These are phyloP conservation scores for Kwoniella shandongensis DNA, from an alignment of 768 basidiomycete species.

Conservation along the genomic window DNA sequence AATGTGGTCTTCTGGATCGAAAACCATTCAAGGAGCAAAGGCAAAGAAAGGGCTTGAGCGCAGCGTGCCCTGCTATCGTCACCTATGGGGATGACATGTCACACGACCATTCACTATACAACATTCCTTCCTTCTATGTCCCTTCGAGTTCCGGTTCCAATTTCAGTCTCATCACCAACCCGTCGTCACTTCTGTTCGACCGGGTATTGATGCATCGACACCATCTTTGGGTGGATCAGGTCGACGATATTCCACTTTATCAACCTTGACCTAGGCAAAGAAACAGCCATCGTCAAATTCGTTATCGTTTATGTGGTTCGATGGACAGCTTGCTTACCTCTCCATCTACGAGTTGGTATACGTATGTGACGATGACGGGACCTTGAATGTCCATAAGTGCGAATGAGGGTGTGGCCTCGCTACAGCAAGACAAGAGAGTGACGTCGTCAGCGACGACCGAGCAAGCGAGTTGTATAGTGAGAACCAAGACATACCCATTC, in stretches of 20 bases:
- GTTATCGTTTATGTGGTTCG: too few relatives aligned
- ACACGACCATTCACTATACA: too few relatives aligned
- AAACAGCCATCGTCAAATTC: too few relatives aligned
- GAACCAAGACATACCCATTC: constrained; percentile 60
- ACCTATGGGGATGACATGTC: background rate
- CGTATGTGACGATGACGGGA: constrained; percentile 92
- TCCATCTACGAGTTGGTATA: constrained; percentile 90
- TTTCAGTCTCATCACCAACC: constrained; percentile 31
- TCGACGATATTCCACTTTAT: constrained; percentile 54
- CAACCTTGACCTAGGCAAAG: constrained; percentile 52
- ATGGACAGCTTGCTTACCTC: constrained; percentile 62
- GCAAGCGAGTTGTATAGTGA: too few relatives aligned
- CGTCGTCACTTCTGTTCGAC: constrained; percentile 31
- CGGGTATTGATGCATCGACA: background rate
- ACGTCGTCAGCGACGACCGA: too few relatives aligned
- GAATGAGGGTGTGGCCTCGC: constrained; percentile 88
- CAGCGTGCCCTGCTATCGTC: too few relatives aligned
- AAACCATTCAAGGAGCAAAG: too few relatives aligned
- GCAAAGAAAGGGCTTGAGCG: too few relatives aligned
- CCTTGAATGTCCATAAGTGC: constrained; percentile 98
- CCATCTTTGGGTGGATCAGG: constrained; percentile 42
- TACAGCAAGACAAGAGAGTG: too few relatives aligned
- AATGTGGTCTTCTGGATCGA: too few relatives aligned
- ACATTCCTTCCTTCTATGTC: background rate
- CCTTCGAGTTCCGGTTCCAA: too few relatives aligned